Evolutionary conservation across 805 yeast species (phyloP).

Genomic region (Suhomyces canberraensis): DNA sequence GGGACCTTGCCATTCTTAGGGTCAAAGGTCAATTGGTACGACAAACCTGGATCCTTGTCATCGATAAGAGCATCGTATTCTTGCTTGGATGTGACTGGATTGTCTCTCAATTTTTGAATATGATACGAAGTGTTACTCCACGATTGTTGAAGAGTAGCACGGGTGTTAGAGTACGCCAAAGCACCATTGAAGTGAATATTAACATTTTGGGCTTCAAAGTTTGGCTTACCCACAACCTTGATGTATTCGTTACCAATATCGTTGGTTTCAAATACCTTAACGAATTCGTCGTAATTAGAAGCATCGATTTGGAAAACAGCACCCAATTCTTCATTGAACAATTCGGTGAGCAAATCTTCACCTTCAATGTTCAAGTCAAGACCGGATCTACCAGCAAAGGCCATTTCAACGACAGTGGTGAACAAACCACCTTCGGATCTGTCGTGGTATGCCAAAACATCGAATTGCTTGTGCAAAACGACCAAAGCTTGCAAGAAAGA

Average conservation of each 20-base stretch:
- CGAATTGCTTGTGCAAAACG: constrained; percentile 61
- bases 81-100: constrained; percentile 85
- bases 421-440: constrained; percentile 95
- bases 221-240: constrained; percentile 67
- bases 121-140: constrained; percentile 90
- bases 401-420: constrained; percentile 88
- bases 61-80: constrained; percentile 75
- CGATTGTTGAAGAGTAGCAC: constrained; percentile 71
- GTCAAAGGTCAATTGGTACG: constrained; percentile 71
- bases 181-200: constrained; percentile 45
- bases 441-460: constrained; percentile 89
- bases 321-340: constrained; percentile 94
- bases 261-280: constrained; percentile 48
- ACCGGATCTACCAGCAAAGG: constrained; percentile 93
- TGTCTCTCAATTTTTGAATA: constrained; percentile 89
- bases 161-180: constrained; percentile 47
- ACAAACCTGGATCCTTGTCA: constrained; percentile 85
- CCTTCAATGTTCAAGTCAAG: constrained; percentile 49
- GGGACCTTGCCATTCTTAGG: constrained; percentile 47
- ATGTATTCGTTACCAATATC: constrained; percentile 56
- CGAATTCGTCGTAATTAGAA: constrained; percentile 53
- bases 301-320: constrained; percentile 85
- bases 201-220: constrained; percentile 50
- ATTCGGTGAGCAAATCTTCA: constrained; percentile 47
- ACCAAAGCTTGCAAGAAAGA: constrained; percentile 66